A percentile compares a stretch with the other conserved stretches of the same genome.
These are phyloP conservation scores for Colletotrichum theobromicola DNA, from an alignment of 2,329 filamentous ascomycete genomes.

Conservation along the genomic window DNA sequence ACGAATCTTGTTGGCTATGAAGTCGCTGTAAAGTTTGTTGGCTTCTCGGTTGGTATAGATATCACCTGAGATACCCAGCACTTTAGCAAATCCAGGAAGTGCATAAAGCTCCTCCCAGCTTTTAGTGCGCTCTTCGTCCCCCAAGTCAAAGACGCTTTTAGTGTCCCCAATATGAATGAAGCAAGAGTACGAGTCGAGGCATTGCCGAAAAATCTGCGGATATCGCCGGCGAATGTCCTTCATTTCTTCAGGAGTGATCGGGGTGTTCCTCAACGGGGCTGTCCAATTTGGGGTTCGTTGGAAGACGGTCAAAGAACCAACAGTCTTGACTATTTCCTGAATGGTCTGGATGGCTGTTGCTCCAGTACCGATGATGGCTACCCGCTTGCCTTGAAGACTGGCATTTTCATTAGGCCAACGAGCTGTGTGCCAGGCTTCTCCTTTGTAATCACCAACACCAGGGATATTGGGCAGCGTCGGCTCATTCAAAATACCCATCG, in stretches of 20 bases:
- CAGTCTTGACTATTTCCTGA: slow-evolving; percentile 48
- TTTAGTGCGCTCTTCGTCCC: slow-evolving; percentile 29
- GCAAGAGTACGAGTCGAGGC: slow-evolving; percentile 29
- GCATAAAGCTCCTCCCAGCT: slow-evolving; percentile 35
- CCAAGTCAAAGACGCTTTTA: slow-evolving; percentile 27
- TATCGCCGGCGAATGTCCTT: background rate
- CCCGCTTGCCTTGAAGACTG: slow-evolving; percentile 49
- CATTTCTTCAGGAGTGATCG: slow-evolving; percentile 23
- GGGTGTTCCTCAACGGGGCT: slow-evolving; percentile 28
- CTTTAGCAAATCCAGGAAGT: slow-evolving; percentile 41
- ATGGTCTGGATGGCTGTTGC: slow-evolving; percentile 52
- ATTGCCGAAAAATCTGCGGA: slow-evolving; percentile 13
- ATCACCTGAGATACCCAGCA: slow-evolving; percentile 26
- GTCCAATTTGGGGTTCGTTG: slow-evolving; percentile 55
- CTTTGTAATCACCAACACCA: slow-evolving; percentile 44
- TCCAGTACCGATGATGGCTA: slow-evolving; percentile 55
- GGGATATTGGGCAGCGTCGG: slow-evolving; percentile 46
- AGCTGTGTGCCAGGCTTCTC: slow-evolving; percentile 49
- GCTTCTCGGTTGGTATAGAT: slow-evolving; percentile 30
- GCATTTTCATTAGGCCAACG: slow-evolving; percentile 47
- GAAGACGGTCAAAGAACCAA: slow-evolving; percentile 57
- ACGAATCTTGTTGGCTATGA: slow-evolving; percentile 39
- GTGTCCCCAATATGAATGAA: slow-evolving; percentile 33
- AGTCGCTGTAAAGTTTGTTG: slow-evolving; percentile 32
- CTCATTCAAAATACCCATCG: slow-evolving; percentile 40